These are phyloP conservation scores for Baorangia bicolor DNA, from an alignment of 768 basidiomycete species.

Conservation along the genomic window DNA sequence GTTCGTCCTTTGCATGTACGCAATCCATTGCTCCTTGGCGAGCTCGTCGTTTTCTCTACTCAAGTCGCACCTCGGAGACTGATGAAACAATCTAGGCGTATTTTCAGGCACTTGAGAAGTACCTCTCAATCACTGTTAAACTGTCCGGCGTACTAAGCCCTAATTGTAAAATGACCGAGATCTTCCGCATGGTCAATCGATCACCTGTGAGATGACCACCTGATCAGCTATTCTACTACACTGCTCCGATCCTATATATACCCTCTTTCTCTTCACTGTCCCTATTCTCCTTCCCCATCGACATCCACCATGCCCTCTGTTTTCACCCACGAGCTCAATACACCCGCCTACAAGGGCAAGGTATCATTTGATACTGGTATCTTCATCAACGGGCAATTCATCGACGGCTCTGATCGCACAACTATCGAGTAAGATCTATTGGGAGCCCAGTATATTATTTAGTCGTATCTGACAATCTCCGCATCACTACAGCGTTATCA, in stretches of 20 bases:
- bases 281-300: background rate
- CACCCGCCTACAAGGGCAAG: slow-evolving; percentile 56
- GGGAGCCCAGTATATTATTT: background rate
- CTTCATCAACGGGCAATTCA: slow-evolving; percentile 70
- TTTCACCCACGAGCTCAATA: slow-evolving; percentile 53
- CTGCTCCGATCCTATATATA: slow-evolving; percentile 22
- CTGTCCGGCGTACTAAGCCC: no score
- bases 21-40: background rate
- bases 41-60: no score
- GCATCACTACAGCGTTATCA: slow-evolving; percentile 47
- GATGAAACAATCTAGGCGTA: no score
- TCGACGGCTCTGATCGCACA: slow-evolving; percentile 52
- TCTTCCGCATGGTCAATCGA: no score
- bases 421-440: slow-evolving; percentile 64
- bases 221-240: background rate
- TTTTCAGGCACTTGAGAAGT: no score
- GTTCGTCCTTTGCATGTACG: background rate
- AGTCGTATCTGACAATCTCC: background rate
- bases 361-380: slow-evolving; percentile 60
- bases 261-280: background rate
- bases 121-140: no score
- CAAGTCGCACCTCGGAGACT: no score
- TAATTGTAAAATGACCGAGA: no score
- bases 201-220: background rate
- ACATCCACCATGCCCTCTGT: slow-evolving; percentile 38